phyloP scores from a whole-genome alignment of 2,329 filamentous ascomycete species.

The Myriosclerotinia duriaeana region DNA sequence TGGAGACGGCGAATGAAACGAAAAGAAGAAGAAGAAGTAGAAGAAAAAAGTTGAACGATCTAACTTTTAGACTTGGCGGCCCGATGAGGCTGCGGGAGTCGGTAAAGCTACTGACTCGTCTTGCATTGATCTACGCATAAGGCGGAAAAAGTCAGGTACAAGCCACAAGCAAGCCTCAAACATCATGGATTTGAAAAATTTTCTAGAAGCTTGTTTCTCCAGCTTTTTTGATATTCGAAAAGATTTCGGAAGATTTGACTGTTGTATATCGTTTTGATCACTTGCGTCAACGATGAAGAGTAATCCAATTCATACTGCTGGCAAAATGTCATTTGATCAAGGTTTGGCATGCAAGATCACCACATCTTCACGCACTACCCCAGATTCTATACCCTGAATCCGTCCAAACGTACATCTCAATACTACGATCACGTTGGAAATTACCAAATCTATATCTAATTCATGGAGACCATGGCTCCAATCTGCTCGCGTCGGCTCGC shows the following conservation, averaged over 20 bases:
- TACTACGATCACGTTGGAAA: not conserved
- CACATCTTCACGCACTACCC: conserved; percentile 5
- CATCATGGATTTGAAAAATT: not conserved
- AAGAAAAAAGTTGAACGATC: not conserved
- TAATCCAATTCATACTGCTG: not conserved
- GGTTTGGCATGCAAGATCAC: conserved; percentile 5
- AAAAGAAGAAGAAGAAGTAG: not conserved
- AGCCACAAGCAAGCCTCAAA: not conserved
- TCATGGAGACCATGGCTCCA: not conserved
- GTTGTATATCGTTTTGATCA: not conserved
- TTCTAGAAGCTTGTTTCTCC: conserved; percentile 6
- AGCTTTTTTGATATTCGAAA: not conserved
- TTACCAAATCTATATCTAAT: not conserved
- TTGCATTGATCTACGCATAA: conserved; percentile 1
- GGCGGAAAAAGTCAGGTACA: not conserved
- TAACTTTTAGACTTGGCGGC: not conserved
- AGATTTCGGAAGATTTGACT: not conserved
- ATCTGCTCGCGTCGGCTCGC: not conserved
- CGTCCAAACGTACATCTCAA: conserved; percentile 4
- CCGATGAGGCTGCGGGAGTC: conserved; percentile 15
- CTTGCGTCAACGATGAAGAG: not conserved
- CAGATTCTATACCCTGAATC: conserved; percentile 15
- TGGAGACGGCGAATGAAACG: not conserved
- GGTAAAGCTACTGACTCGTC: not conserved
- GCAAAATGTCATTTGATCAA: conserved; percentile 3